These are phyloP conservation scores for Septoria petroselini DNA, from an alignment of 2,329 filamentous ascomycete species.

Conservation along the genomic window DNA sequence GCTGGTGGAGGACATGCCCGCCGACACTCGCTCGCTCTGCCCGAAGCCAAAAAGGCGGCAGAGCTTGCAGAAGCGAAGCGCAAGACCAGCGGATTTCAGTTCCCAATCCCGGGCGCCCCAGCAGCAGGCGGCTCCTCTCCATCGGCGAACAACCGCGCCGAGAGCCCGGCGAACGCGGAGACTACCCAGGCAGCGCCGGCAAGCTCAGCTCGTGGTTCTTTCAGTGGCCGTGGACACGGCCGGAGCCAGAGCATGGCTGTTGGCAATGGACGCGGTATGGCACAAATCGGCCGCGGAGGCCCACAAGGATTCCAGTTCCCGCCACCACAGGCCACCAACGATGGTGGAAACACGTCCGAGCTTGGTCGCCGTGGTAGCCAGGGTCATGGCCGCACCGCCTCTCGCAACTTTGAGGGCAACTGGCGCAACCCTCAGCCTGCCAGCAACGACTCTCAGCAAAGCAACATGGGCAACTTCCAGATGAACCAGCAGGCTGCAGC, in stretches of 20 bases:
- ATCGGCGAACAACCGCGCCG: constrained; percentile 51
- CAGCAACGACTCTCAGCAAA: constrained; percentile 46
- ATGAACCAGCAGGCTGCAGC: constrained; percentile 69
- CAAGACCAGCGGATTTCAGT: constrained; percentile 91
- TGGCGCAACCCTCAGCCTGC: constrained; percentile 75
- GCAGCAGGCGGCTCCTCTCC: constrained; percentile 50
- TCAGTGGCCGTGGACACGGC: constrained; percentile 51
- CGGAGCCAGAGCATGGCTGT: constrained; percentile 88
- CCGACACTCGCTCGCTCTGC: constrained; percentile 88
- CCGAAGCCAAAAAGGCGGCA: constrained; percentile 95
- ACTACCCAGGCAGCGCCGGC: constrained; percentile 25
- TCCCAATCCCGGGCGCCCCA: constrained; percentile 71
- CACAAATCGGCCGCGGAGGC: constrained; percentile 58
- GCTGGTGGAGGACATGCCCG: constrained; percentile 78
- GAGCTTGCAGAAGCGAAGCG: constrained; percentile 95
- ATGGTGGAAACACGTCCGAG: constrained; percentile 56
- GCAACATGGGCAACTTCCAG: constrained; percentile 60
- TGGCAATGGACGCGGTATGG: constrained; percentile 64
- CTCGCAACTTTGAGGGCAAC: constrained; percentile 95
- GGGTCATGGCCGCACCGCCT: constrained; percentile 76
- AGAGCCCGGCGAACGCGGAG: constrained; percentile 53
- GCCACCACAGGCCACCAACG: constrained; percentile 45
- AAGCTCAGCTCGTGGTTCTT: constrained; percentile 35
- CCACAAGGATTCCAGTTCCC: constrained; percentile 69
- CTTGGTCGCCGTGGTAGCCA: constrained; percentile 73